Conservation (phyloP, 345 rosid species). For the Rhodamnia argentea region DNA sequence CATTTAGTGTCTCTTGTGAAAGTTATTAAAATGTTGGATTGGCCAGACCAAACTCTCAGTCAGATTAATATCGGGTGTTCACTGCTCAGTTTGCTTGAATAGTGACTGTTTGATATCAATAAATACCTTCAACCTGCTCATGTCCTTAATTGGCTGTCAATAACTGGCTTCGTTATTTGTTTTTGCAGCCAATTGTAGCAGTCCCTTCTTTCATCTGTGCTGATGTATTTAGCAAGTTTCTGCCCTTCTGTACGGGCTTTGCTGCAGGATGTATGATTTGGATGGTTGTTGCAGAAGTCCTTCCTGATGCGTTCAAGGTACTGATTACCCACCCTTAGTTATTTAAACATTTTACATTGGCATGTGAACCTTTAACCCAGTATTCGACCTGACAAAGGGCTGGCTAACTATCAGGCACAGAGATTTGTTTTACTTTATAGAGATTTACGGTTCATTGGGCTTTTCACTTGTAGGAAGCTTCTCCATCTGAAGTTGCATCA, state of each 20-base stretch:
- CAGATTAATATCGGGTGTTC: neutral
- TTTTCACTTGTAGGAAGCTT: conserved; percentile 62
- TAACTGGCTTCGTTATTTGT: neutral
- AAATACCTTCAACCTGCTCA: neutral
- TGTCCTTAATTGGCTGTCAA: neutral
- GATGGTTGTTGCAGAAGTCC: conserved; percentile 99
- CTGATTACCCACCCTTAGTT: neutral
- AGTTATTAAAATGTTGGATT: neutral
- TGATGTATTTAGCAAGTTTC: conserved; percentile 85
- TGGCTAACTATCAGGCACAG: neutral
- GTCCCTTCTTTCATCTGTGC: conserved; percentile 98
- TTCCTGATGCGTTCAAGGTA: conserved; percentile 99
- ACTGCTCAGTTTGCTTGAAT: neutral
- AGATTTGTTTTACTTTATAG: neutral
- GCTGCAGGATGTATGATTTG: conserved; percentile 99
- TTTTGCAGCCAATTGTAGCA: conserved; percentile 81
- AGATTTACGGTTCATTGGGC: neutral
- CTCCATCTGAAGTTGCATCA: conserved; percentile 88
- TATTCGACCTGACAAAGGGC: neutral
- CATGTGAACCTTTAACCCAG: neutral
- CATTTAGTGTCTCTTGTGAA: neutral
- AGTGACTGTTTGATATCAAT: neutral
- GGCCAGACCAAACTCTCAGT: neutral
- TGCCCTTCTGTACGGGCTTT: conserved; percentile 98
- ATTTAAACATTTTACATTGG: neutral